Evolutionary conservation across 2,329 filamentous ascomycete genomes (phyloP).

Genomic region (Celoporthe dispersa): DNA sequence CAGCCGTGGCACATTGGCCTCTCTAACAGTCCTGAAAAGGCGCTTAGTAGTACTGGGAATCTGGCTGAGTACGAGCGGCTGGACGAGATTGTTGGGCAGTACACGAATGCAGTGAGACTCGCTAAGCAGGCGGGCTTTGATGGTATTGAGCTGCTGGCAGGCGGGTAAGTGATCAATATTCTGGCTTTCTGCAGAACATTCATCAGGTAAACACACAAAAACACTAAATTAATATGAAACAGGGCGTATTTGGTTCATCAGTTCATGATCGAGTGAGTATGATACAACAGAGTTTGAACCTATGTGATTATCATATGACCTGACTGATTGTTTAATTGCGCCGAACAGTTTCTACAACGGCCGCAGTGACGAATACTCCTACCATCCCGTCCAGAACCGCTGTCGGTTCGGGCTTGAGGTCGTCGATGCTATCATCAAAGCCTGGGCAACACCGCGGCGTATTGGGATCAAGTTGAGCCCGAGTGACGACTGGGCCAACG

Average conservation of each 20-base stretch:
- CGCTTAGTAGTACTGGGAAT: slow-evolving; percentile 20
- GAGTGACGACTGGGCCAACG: slow-evolving; percentile 53
- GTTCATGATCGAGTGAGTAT: slow-evolving; percentile 22
- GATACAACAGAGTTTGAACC: background rate
- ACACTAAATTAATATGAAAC: background rate
- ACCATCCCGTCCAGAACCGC: slow-evolving; percentile 55
- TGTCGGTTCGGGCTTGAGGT: slow-evolving; percentile 53
- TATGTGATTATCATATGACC: background rate
- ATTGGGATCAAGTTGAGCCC: slow-evolving; percentile 53
- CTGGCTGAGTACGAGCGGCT: slow-evolving; percentile 18
- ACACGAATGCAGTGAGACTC: slow-evolving; percentile 28
- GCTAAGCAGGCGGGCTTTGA: slow-evolving; percentile 50
- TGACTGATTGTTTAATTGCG: background rate
- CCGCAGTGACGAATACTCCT: slow-evolving; percentile 51
- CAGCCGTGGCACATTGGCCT: slow-evolving; percentile 54
- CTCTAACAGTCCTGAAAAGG: slow-evolving; percentile 7
- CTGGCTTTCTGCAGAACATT: background rate
- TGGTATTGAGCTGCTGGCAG: slow-evolving; percentile 44
- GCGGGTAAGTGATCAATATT: slow-evolving; percentile 12
- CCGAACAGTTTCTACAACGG: slow-evolving; percentile 46
- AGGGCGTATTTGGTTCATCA: slow-evolving; percentile 25
- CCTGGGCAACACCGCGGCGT: slow-evolving; percentile 34
- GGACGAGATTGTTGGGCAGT: slow-evolving; percentile 28
- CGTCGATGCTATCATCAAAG: slow-evolving; percentile 38
- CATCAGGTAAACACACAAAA: background rate